Evolutionary conservation across 2,329 filamentous ascomycete species (phyloP).

Genomic region (Ploettnerulaceae sp.): DNA sequence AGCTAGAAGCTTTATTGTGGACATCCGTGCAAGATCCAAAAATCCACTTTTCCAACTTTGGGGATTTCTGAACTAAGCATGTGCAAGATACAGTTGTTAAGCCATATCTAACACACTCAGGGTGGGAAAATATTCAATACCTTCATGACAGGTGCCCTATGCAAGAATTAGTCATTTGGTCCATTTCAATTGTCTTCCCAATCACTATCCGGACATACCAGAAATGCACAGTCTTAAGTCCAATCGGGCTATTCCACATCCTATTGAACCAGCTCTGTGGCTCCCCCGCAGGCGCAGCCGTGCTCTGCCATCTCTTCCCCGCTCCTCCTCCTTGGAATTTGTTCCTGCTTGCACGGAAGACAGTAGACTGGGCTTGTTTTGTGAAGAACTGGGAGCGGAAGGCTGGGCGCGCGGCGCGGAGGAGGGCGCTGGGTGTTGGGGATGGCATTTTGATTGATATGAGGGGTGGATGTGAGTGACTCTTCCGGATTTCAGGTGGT

Average conservation of each 20-base stretch:
- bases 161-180: conserved; percentile 14
- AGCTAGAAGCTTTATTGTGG: conserved; percentile 3
- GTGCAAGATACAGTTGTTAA: no score
- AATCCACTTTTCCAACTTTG: not conserved
- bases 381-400: conserved; percentile 46
- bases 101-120: not conserved
- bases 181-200: not conserved
- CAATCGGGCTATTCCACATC: conserved; percentile 78
- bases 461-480: not conserved
- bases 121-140: conserved; percentile 39
- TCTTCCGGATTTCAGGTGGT: not conserved
- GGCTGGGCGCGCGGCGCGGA: conserved; percentile 50
- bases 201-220: conserved; percentile 55
- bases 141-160: conserved; percentile 91
- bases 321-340: conserved; percentile 12
- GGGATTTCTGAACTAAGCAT: no score
- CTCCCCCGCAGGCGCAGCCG: conserved; percentile 40
- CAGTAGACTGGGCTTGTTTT: conserved; percentile 46
- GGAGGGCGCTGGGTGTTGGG: conserved; percentile 37
- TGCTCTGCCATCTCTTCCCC: conserved; percentile 67
- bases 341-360: conserved; percentile 39
- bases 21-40: no score
- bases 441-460: conserved; percentile 20
- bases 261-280: conserved; percentile 61
- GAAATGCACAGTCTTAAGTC: conserved; percentile 94